These are phyloP conservation scores for Pezicula radicicola DNA, from an alignment of 2,329 filamentous ascomycete species.

Conservation along the genomic window DNA sequence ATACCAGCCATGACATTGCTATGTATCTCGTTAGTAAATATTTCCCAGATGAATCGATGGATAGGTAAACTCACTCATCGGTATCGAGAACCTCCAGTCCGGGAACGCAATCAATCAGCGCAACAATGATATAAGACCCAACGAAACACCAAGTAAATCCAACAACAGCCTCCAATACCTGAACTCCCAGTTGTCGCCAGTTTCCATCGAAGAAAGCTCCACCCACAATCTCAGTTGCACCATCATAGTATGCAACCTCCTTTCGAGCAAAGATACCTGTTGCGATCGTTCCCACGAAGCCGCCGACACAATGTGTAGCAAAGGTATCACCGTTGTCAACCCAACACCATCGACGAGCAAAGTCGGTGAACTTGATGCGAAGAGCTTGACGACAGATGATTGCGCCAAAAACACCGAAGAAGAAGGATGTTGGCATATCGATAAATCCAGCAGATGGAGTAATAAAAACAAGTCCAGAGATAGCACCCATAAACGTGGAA, in stretches of 20 bases:
- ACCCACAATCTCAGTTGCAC: slow-evolving; percentile 42
- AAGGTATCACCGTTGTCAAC: slow-evolving; percentile 54
- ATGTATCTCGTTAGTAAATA: slow-evolving; percentile 6
- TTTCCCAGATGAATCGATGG: neutral
- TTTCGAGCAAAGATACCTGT: slow-evolving; percentile 49
- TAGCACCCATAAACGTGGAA: slow-evolving; percentile 87
- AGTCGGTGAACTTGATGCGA: slow-evolving; percentile 48
- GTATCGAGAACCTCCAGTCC: slow-evolving; percentile 48
- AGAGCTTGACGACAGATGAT: slow-evolving; percentile 45
- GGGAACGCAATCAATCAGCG: slow-evolving; percentile 48
- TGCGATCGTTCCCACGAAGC: slow-evolving; percentile 45
- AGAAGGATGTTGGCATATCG: slow-evolving; percentile 58
- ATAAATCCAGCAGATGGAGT: slow-evolving; percentile 86
- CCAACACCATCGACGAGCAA: slow-evolving; percentile 44
- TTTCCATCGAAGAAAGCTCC: slow-evolving; percentile 53
- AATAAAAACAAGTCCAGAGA: slow-evolving; percentile 85
- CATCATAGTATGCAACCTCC: slow-evolving; percentile 47
- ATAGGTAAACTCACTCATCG: slow-evolving; percentile 43
- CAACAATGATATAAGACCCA: slow-evolving; percentile 44
- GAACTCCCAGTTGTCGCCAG: slow-evolving; percentile 43
- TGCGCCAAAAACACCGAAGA: slow-evolving; percentile 61
- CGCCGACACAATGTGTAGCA: slow-evolving; percentile 51
- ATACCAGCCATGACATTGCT: slow-evolving; percentile 44
- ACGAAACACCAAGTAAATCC: slow-evolving; percentile 49
- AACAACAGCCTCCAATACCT: slow-evolving; percentile 47